phyloP scores from a whole-genome alignment of 176 grass and related monocot species.

The Ensete glaucum region DNA sequence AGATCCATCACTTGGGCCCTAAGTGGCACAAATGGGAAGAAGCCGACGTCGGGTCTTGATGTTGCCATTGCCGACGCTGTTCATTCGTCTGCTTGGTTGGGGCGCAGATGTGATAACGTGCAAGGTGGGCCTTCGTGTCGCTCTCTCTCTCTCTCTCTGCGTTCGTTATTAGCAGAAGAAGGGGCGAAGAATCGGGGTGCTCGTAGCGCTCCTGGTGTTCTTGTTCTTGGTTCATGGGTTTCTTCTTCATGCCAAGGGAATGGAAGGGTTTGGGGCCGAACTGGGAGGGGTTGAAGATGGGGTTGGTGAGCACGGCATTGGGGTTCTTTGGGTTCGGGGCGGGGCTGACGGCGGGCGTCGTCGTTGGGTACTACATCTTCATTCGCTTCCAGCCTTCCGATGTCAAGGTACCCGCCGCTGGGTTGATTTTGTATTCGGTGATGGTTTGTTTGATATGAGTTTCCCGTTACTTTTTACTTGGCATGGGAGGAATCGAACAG shows the following conservation, averaged over 20 bases:
- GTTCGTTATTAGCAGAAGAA: no score
- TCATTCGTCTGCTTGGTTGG: no score
- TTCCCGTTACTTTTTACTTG: not conserved
- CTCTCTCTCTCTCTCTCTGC: no score
- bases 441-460: not conserved
- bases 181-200: no score
- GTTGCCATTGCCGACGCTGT: no score
- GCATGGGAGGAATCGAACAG: no score
- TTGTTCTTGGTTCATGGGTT: not conserved
- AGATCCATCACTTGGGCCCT: no score
- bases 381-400: slow-evolving; percentile 69
- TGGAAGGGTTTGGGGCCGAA: not conserved
- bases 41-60: no score
- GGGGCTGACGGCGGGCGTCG: slow-evolving; percentile 59
- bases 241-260: not conserved
- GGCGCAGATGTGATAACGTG: no score
- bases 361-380: slow-evolving; percentile 76
- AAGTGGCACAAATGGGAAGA: no score
- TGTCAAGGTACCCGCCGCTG: slow-evolving; percentile 46
- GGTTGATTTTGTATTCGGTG: slow-evolving; percentile 2
- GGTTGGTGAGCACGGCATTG: slow-evolving; percentile 63
- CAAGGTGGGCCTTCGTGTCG: no score
- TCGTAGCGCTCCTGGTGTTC: no score
- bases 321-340: slow-evolving; percentile 80
- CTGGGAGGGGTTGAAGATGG: slow-evolving; percentile 36